Evolutionary conservation across 371 early-diverging fungal species (phyloP), one percentile per base, ranked within the genome.

Genomic region (Apophysomyces elegans): DNA sequence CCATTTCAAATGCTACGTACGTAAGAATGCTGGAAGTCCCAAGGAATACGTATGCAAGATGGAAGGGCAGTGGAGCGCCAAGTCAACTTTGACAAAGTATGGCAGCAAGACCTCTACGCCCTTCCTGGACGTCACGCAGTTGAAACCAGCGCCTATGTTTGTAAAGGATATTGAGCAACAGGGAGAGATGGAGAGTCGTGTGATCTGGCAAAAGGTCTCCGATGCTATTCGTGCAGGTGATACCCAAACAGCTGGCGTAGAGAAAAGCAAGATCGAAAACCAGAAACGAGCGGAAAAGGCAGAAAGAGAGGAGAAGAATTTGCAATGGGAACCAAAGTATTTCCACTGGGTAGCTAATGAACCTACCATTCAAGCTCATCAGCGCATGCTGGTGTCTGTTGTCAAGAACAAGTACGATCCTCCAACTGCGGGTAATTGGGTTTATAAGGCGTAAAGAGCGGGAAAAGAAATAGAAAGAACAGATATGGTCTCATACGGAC

Each of bases 181-280:
- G 74, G 78, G 71, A 4, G 86, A 80, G 16, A 70, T 88, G 63
- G 93, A 93, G 65, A 85, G 88, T 44, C 86, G 87, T 46, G 78
- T 77, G 18, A 78, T 93, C 14, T 93, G 94, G 94, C 74, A 83
- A 63, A 78, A 79, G 64, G 92, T 91, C 12, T 82, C 91, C 1
- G 77, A 89, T 1, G 92, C 92, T 1, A 85, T 93, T 63, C 81
- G 77, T 44, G 75, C 70, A 37, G 86, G 87, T 59, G 88, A 92
- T 70, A 90, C 84, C 61, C 80, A 75, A 13, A 75, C 80, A 0
- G 93, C 93, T 1, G 84, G 90, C 9, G 65, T 72, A 18, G 86
- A 88, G 63, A 93, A 93, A 77, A 75, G 85, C 32, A 86, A 75
- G 56, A 86, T 93, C 50, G 93, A 93, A 66, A 90, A 90, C 44